These are phyloP conservation scores for Theileria parva DNA, from an alignment of 169 alveolate species.

Conservation along the genomic window DNA sequence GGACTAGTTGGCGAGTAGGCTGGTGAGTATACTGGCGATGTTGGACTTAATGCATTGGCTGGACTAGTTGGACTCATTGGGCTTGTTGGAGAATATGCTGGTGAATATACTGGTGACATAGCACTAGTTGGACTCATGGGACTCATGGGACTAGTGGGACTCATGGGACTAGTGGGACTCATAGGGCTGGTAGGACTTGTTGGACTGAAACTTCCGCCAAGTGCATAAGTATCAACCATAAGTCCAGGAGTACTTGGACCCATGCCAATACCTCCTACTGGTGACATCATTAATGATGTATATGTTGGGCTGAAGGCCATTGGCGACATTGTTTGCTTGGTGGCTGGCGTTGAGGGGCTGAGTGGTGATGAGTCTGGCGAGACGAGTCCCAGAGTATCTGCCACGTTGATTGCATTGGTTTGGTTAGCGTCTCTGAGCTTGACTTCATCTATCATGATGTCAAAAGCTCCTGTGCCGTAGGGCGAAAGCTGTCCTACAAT, in stretches of 20 bases:
- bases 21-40: conserved; percentile 85
- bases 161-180: conserved; percentile 73
- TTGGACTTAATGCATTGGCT: conserved; percentile 80
- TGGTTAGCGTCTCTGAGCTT: conserved; percentile 86
- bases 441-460: conserved; percentile 88
- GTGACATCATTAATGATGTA: conserved; percentile 76
- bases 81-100: conserved; percentile 75
- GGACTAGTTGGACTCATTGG: conserved; percentile 89
- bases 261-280: conserved; percentile 48
- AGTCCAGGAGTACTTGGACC: conserved; percentile 60
- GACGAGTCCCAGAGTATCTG: conserved; percentile 75
- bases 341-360: conserved; percentile 60
- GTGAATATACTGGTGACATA: conserved; percentile 66
- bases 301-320: conserved; percentile 78
- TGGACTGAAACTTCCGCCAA: conserved; percentile 89
- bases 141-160: conserved; percentile 78
- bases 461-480: conserved; percentile 92
- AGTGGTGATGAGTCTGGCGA: conserved; percentile 75
- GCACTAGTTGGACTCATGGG: conserved; percentile 80
- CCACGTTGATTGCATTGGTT: conserved; percentile 77
- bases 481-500: conserved; percentile 93
- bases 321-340: conserved; percentile 75
- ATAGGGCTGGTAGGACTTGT: conserved; percentile 86
- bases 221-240: conserved; percentile 74
- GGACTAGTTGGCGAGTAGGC: conserved; percentile 84